A percentile compares a stretch with the other conserved stretches of the same genome.
phyloP scores from a whole-genome alignment of 2,329 filamentous ascomycete genomes.

The Nigrospora oryzae region DNA sequence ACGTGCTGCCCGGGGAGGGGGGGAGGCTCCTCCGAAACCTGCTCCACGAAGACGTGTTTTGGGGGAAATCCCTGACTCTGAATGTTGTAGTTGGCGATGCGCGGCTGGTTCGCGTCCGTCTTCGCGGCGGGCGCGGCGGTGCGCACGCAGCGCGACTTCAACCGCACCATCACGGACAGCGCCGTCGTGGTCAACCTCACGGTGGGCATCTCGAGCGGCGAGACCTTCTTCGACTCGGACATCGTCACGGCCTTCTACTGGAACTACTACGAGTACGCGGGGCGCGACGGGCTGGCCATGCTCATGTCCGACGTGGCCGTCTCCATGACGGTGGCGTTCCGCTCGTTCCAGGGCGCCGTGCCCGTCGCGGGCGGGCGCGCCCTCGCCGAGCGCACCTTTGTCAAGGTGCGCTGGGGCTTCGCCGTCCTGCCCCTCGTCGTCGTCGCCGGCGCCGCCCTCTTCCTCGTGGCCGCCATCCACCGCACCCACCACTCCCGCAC shows the following conservation, averaged over 20 bases:
- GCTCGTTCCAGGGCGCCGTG: slow-evolving; percentile 16
- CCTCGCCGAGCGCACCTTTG: slow-evolving; percentile 18
- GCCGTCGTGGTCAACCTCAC: slow-evolving; percentile 21
- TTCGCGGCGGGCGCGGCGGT: slow-evolving; percentile 20
- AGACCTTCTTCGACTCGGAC: slow-evolving; percentile 25
- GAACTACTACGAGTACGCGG: slow-evolving; percentile 27
- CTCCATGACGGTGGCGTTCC: slow-evolving; percentile 24
- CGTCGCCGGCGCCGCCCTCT: slow-evolving; percentile 18
- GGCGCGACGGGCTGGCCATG: slow-evolving; percentile 19
- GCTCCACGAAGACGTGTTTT: too few relatives aligned
- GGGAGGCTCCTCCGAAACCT: too few relatives aligned
- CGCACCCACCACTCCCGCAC: slow-evolving; percentile 14
- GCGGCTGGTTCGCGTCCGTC: slow-evolving; percentile 20
- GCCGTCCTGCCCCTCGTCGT: slow-evolving; percentile 21
- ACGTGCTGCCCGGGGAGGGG: too few relatives aligned
- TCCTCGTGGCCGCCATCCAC: slow-evolving; percentile 17
- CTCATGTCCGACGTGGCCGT: slow-evolving; percentile 24
- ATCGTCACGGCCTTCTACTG: slow-evolving; percentile 29
- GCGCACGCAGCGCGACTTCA: slow-evolving; percentile 14
- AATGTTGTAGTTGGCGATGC: slow-evolving; percentile 20
- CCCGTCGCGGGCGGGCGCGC: slow-evolving; percentile 17
- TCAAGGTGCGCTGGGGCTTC: slow-evolving; percentile 26
- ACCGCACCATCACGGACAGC: slow-evolving; percentile 16
- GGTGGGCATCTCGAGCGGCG: slow-evolving; percentile 21
- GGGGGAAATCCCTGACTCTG: too few relatives aligned